phyloP scores from a whole-genome alignment of 2,329 filamentous ascomycete species.

The Ophiostoma pallidulum region DNA sequence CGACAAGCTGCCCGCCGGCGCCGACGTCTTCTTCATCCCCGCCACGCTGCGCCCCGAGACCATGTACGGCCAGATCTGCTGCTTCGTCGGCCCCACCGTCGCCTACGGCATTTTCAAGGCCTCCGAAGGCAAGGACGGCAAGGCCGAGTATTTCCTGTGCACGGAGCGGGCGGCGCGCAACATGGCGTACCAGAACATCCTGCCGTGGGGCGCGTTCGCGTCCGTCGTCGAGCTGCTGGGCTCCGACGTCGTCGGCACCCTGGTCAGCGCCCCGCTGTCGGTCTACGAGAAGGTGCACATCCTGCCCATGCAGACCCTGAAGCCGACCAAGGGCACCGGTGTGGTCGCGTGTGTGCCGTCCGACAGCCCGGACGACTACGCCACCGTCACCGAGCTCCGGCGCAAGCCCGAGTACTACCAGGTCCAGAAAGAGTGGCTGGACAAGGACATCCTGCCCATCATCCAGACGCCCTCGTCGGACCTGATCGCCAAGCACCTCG shows the following conservation, averaged over 20 bases:
- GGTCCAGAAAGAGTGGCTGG: conserved; percentile 94
- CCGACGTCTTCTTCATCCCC: conserved; percentile 80
- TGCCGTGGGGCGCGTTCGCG: conserved; percentile 57
- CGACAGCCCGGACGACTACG: conserved; percentile 91
- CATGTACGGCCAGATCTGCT: conserved; percentile 97
- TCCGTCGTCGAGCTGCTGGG: conserved; percentile 66
- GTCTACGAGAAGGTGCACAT: conserved; percentile 77
- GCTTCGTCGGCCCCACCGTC: conserved; percentile 87
- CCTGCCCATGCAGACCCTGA: conserved; percentile 88
- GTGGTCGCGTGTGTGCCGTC: conserved; percentile 94
- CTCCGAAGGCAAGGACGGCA: conserved; percentile 30
- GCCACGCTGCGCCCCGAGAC: conserved; percentile 91
- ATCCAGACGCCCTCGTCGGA: conserved; percentile 79
- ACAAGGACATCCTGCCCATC: conserved; percentile 79
- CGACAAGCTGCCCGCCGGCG: conserved; percentile 67
- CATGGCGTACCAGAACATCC: conserved; percentile 90
- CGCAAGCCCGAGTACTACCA: conserved; percentile 97
- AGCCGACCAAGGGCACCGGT: conserved; percentile 88
- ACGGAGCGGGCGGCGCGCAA: conserved; percentile 61
- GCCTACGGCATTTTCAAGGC: conserved; percentile 69
- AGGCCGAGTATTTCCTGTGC: conserved; percentile 68
- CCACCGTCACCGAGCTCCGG: conserved; percentile 73
- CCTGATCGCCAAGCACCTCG: conserved; percentile 69
- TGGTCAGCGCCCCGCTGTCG: conserved; percentile 82
- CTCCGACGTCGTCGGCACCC: conserved; percentile 74